Conservation (phyloP, 2,329 filamentous ascomycete genomes). For the Xylogone sp. region DNA sequence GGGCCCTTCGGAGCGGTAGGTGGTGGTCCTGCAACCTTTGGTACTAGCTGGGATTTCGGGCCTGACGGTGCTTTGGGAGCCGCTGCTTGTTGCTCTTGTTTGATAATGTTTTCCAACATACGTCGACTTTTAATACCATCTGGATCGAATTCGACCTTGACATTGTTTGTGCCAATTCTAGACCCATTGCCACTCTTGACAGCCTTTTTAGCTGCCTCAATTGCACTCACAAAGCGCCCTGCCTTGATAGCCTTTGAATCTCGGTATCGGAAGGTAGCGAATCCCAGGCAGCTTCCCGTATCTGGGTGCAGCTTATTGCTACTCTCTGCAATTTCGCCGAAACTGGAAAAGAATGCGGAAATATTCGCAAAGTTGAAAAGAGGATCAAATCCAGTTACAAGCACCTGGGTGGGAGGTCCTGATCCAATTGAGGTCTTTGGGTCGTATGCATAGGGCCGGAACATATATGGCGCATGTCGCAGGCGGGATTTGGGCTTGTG, state of each 20-base stretch:
- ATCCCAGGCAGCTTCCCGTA: conserved; percentile 89
- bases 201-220: conserved; percentile 77
- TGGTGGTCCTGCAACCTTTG: conserved; percentile 59
- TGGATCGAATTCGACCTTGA: conserved; percentile 84
- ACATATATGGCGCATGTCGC: conserved; percentile 70
- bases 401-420: conserved; percentile 83
- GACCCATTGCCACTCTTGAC: conserved; percentile 73
- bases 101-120: conserved; percentile 72
- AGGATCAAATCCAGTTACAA: conserved; percentile 95
- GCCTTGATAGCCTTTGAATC: conserved; percentile 51
- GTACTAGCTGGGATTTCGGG: conserved; percentile 31
- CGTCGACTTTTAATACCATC: conserved; percentile 79
- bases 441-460: conserved; percentile 81
- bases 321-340: conserved; percentile 84
- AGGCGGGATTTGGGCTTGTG: conserved; percentile 68
- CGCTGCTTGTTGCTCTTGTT: conserved; percentile 48
- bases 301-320: conserved; percentile 94
- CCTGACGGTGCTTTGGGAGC: conserved; percentile 26
- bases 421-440: conserved; percentile 79
- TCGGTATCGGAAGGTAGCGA: conserved; percentile 86
- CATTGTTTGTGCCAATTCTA: conserved; percentile 71
- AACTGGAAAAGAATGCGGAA: conserved; percentile 70
- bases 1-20: conserved; percentile 86
- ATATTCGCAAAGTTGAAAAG: conserved; percentile 77
- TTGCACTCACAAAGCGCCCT: conserved; percentile 56